Conservation (phyloP, 306 rosid genomes). For the Lathyrus oleraceus region DNA sequence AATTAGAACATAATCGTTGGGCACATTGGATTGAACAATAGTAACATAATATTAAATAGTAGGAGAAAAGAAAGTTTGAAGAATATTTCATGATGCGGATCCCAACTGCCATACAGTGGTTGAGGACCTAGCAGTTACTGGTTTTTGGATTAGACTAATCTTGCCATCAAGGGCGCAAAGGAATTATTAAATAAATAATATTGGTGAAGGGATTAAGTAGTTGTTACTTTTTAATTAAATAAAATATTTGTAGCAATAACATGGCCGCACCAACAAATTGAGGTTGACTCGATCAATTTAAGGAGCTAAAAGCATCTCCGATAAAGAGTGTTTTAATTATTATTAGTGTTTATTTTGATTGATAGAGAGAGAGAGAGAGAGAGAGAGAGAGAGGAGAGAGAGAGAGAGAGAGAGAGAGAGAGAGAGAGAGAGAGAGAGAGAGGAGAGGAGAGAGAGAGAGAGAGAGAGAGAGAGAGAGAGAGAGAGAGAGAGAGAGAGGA, state of each 20-base stretch:
- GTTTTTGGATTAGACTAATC: constrained; percentile 54
- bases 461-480: too few species aligned
- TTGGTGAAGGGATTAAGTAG: constrained; percentile 37
- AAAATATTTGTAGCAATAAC: not conserved
- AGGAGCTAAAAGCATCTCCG: too few species aligned
- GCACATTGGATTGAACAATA: constrained; percentile 40
- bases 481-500: too few species aligned
- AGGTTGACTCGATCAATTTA: too few species aligned
- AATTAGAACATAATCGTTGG: constrained; percentile 37
- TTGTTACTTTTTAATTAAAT: constrained; percentile 36
- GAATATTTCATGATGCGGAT: constrained; percentile 46
- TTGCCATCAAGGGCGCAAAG: constrained; percentile 40
- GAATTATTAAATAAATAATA: constrained; percentile 30
- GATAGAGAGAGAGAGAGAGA: too few species aligned
- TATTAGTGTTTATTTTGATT: too few species aligned
- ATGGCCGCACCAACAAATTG: not conserved
- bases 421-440: too few species aligned
- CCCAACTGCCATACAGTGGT: constrained; percentile 52
- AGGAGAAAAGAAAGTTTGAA: constrained; percentile 35
- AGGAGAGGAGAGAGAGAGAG: too few species aligned
- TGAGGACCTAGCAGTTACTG: constrained; percentile 39
- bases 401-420: too few species aligned
- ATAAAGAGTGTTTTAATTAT: too few species aligned
- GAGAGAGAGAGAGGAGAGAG: too few species aligned
- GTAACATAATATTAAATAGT: constrained; percentile 27